These are phyloP conservation scores for Aspergillus flavus DNA, from an alignment of 2,329 filamentous ascomycete species.

Conservation along the genomic window DNA sequence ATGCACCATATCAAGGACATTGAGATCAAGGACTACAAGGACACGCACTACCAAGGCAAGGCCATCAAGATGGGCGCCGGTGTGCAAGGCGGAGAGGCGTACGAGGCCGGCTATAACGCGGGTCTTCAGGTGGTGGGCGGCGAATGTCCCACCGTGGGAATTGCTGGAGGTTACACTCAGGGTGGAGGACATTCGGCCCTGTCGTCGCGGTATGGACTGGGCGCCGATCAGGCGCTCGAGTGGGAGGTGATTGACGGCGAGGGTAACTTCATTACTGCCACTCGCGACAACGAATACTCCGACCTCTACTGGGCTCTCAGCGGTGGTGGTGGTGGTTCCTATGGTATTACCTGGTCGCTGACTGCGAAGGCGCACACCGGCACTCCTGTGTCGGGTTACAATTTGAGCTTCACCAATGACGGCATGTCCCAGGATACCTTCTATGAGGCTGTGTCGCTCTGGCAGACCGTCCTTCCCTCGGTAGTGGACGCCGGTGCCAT, in stretches of 20 bases:
- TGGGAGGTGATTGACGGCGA: slow-evolving; percentile 58
- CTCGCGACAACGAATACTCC: slow-evolving; percentile 45
- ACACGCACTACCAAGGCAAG: slow-evolving; percentile 50
- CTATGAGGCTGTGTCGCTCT: slow-evolving; percentile 53
- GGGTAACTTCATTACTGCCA: slow-evolving; percentile 54
- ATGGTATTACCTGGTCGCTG: slow-evolving; percentile 59
- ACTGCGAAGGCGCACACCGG: slow-evolving; percentile 56
- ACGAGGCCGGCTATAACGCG: slow-evolving; percentile 47
- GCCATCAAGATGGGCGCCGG: slow-evolving; percentile 60
- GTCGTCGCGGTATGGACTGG: slow-evolving; percentile 58
- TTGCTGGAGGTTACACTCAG: slow-evolving; percentile 63
- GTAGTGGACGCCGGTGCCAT: slow-evolving; percentile 56
- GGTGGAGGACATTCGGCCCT: slow-evolving; percentile 63
- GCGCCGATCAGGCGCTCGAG: slow-evolving; percentile 61
- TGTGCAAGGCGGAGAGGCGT: slow-evolving; percentile 54
- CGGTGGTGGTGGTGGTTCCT: slow-evolving; percentile 63
- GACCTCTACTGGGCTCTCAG: slow-evolving; percentile 66
- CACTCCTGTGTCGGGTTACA: slow-evolving; percentile 47
- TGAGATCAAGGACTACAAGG: slow-evolving; percentile 35
- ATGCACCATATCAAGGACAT: slow-evolving; percentile 37
- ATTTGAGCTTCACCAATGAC: slow-evolving; percentile 44
- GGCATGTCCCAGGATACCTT: slow-evolving; percentile 47
- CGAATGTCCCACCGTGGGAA: slow-evolving; percentile 57
- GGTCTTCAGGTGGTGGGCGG: slow-evolving; percentile 59
- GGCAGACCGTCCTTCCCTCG: slow-evolving; percentile 51